Evolutionary conservation across 305 asterid genomes (phyloP).

Genomic region (Fraxinus baroniana): DNA sequence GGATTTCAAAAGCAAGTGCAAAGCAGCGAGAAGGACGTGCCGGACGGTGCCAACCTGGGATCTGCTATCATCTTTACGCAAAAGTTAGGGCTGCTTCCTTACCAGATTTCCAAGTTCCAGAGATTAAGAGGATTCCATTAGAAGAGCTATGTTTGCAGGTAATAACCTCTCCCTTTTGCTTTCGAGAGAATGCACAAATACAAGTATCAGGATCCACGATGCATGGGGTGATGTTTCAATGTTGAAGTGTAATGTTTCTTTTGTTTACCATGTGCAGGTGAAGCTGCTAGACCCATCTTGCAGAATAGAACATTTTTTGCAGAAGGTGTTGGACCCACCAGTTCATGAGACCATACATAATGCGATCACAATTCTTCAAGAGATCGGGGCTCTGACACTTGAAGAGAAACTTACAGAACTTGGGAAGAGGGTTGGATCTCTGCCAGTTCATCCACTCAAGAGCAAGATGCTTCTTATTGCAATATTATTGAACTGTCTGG

Average conservation of each 20-base stretch:
- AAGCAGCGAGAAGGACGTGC: constrained; percentile 98
- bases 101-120: constrained; percentile 92
- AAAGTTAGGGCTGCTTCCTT: constrained; percentile 72
- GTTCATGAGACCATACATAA: constrained; percentile 75
- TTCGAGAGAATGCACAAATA: constrained; percentile 7
- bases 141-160: constrained; percentile 98
- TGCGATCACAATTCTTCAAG: constrained; percentile 76
- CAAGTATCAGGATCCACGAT: neutral
- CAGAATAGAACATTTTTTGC: constrained; percentile 76
- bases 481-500: constrained; percentile 78
- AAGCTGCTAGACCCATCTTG: constrained; percentile 81
- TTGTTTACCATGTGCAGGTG: constrained; percentile 48
- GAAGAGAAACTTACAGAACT: constrained; percentile 89
- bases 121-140: constrained; percentile 89
- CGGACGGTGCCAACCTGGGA: constrained; percentile 93
- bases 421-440: constrained; percentile 78
- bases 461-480: constrained; percentile 95
- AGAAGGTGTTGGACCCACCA: constrained; percentile 87
- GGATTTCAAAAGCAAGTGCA: constrained; percentile 96
- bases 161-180: constrained; percentile 17
- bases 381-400: constrained; percentile 72
- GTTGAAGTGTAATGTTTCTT: constrained; percentile 5
- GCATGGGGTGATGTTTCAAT: neutral
- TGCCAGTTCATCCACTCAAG: constrained; percentile 88
- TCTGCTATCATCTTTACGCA: constrained; percentile 91